Evolutionary conservation across 331 rosid genomes (phyloP), one percentile per base, ranked within the genome.

Genomic region (Quercus lobata): DNA sequence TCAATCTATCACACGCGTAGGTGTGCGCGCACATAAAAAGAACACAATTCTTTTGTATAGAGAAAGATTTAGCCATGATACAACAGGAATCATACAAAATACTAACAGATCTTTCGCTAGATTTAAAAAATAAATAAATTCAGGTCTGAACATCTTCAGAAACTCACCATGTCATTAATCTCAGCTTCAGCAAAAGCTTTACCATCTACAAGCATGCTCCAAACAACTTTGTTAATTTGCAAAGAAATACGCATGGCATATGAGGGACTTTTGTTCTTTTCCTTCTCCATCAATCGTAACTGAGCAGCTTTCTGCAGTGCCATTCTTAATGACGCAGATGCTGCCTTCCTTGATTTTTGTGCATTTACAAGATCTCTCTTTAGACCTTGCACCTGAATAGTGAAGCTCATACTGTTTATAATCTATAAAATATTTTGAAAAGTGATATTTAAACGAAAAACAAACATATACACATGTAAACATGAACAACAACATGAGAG

Each of bases 131-230:
- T 37, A 55, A 72, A 27, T 21, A 56, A 60, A 72, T 60, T 22
- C 18, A 57, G 46, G 16, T 80, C 37, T 58, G 66, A 76, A 62
- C 71, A 58, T 57, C 71, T 21, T 35, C 65, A 70, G 81, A 75
- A 61, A 77, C 90, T 96, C 91, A 96, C 99, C 99, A 96, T 83
- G 83, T 96, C 99, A 88, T 89, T 96, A 74, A 96, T 90, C 90
- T 96, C 99, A 9, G 92, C 97, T 87, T 93, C 99, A 2, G 99
- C 99, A 88, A 96, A 96, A 73, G 99, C 84, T 93, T 96, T 93
- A 78, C 99, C 98, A 86, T 96, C 99, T 37, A 90, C 90, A 82
- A 96, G 97, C 99, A 96, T 96, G 88, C 91, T 93, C 99, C 99
- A 96, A 76, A 88, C 97, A 72, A 96, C 98, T 86, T 90, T 93